These are phyloP conservation scores for Trypanosoma scelopori DNA, from an alignment of 208 protist species.

Conservation along the genomic window DNA sequence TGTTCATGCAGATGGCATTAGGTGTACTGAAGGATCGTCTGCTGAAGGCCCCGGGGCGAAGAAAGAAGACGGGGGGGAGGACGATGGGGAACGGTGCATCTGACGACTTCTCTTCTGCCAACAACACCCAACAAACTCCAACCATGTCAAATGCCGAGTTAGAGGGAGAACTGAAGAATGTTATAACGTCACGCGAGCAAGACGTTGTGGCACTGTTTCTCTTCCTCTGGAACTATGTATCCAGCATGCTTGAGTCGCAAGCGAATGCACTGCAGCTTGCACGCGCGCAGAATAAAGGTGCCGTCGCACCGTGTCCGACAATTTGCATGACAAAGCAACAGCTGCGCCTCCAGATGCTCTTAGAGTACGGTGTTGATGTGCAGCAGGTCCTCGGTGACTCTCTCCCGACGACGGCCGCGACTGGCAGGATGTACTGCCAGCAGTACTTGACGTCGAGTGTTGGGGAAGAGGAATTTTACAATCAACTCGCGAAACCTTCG, in stretches of 20 bases:
- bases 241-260: conserved; percentile 22
- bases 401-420: conserved; percentile 12
- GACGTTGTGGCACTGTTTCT: conserved; percentile 29
- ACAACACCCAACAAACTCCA: background rate
- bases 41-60: background rate
- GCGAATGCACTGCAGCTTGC: conserved; percentile 15
- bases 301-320: background rate
- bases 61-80: background rate
- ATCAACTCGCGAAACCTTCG: conserved; percentile 34
- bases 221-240: conserved; percentile 30
- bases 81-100: background rate
- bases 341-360: conserved; percentile 31
- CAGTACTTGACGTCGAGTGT: conserved; percentile 19
- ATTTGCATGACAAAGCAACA: conserved; percentile 36
- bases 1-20: conserved; percentile 39
- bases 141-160: background rate
- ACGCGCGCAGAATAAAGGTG: conserved; percentile 1
- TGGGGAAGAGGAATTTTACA: conserved; percentile 31
- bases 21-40: conserved; percentile 31
- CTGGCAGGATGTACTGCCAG: conserved; percentile 13
- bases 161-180: background rate
- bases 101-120: background rate
- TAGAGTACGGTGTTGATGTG: conserved; percentile 34
- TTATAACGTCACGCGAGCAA: conserved; percentile 1
- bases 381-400: conserved; percentile 26